Base-by-base conservation (phyloP, 805 yeast genomes). In the Teunomyces pallodes region DNA sequence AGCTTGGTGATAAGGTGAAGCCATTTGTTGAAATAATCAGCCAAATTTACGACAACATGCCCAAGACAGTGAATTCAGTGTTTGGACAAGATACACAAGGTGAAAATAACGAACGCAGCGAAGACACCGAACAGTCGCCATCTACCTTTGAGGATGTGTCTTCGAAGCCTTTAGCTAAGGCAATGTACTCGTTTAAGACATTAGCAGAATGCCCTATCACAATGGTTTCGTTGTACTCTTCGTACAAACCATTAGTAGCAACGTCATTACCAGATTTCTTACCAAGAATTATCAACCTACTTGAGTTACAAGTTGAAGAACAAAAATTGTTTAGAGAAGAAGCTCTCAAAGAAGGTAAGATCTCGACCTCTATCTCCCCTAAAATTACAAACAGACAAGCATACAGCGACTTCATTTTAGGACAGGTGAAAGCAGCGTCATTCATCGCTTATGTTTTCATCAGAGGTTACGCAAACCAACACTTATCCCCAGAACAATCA, bases 131-230 rank as follows among this genome's bases (percentile, higher is more conserved):
- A 38, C 57, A 56, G 60, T 57, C 70, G 2, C 67, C 80, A 5
- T 75, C 84, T 1, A 65, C 77, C 5, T 61, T 74, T 30, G 64
- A 42, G 38, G 43, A 40, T 5, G 35, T 40, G 4, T 17, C 66
- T 24, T 52, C 74, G 2, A 83, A 82, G 49, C 70, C 77, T 2
- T 72, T 90, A 46, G 77, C 78, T 39, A 80, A 78, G 52, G 86
- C 96, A 4, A 79, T 88, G 79, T 76, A 65, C 54, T 90, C 97
- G 1, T 92, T 94, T 76, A 91, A 90, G 62, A 89, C 92, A 10
- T 77, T 94, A 50, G 88, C 96, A 0, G 99, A 94, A 65, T 91
- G 98, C 62, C 99, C 99, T 8, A 92, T 94, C 35, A 90, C 96
- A 3, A 87, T 94, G 84, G 99, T 94, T 3, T 83, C 96, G 6